Base-by-base conservation (phyloP, 805 yeast species). In the Cyberlindnera mycetangii region DNA sequence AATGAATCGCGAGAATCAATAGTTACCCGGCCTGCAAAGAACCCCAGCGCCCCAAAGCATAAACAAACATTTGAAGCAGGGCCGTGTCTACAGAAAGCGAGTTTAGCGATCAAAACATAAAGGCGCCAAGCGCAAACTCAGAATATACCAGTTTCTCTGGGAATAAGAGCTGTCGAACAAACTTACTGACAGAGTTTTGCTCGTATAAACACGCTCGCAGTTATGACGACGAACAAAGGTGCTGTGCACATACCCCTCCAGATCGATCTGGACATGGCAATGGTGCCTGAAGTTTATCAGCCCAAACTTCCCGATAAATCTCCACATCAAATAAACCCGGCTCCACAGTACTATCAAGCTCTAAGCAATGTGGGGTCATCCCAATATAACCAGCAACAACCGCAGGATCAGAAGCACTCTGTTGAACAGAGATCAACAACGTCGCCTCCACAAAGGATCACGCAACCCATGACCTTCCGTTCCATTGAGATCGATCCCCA, bases 251-350 rank as follows among this genome's bases (percentile, higher is more conserved):
- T 27, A 39, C 47, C 35, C 16, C 18, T 42, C 21, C 53, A 54
- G 38, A 55, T 54, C 25, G 58, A 55, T 19, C 47, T 54, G 21
- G 57, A 55, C 41, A 39, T 39, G 35, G 58, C 58, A 5, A 36
- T 52, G 37, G 45, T 35, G 6, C 44, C 53, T 7, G 48, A 42
- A 32, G 31, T 28, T 14, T 27, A 35, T n/a, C 40, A 42, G 2
- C 50, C 48, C 32, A n/a, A 25, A n/a, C 38, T 24, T 12, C 40
- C 37, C 15, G 17, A 5, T 10, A 37, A 41, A 12, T 39, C 37
- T 16, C 35, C 32, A n/a, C 41, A 45, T 9, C 48, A 37, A 21
- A 33, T 21, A 15, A 44, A 37, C 19, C 32, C 19, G 12, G 16
- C 28, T 10, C 24, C 38, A 9, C 37, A 39, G 17, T 22, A 32